Evolutionary conservation across 176 grass and related monocot species (phyloP), one percentile per base, ranked within the genome.

Genomic region (Bromus sterilis): DNA sequence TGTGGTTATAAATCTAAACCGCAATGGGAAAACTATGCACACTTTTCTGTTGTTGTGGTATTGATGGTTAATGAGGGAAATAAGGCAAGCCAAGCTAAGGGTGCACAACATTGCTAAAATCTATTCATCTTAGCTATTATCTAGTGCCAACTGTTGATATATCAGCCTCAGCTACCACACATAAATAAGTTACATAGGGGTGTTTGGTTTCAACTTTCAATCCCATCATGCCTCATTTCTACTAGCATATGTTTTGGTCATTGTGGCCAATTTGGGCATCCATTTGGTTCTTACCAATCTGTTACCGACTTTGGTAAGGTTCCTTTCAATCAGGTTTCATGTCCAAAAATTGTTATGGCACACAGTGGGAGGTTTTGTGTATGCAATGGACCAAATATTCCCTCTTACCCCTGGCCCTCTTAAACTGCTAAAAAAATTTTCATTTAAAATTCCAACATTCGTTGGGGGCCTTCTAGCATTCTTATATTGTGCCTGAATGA

Each of bases 401-500:
- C 14, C 24, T 46, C 31, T 31, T 35, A 65, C 31, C 16, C 8
- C 41, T 72, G 14, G 24, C 20, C 30, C 30, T 79, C 7, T n/a
- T 63, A 85, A 29, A 23, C 37, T 71, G 23, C n/a, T n/a, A n/a
- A n/a, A n/a, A n/a, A n/a, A n/a, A n/a, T 56, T 80, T 64, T 28
- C 7, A 46, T 74, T 67, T 65, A 56, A 65, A 21, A 74, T 56
- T 18, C 15, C 14, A 42, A 20, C 34, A 76, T 68, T 76, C 30
- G 30, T 80, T 23, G 37, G 41, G 39, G 24, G 37, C 23, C 25
- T 24, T 71, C 67, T 43, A 71, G 23, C 67, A 44, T 71, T 44
- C 14, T 44, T 71, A 48, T 75, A 30, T 5, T 58, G 2, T 39
- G n/a, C 32, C 61, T 77, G 25, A 60, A 77, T 1, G 2, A 53